A percentile compares a stretch with the other conserved stretches of the same genome.
These are phyloP conservation scores for Cystobasidium onofrii DNA, from an alignment of 768 basidiomycete species.

Conservation along the genomic window DNA sequence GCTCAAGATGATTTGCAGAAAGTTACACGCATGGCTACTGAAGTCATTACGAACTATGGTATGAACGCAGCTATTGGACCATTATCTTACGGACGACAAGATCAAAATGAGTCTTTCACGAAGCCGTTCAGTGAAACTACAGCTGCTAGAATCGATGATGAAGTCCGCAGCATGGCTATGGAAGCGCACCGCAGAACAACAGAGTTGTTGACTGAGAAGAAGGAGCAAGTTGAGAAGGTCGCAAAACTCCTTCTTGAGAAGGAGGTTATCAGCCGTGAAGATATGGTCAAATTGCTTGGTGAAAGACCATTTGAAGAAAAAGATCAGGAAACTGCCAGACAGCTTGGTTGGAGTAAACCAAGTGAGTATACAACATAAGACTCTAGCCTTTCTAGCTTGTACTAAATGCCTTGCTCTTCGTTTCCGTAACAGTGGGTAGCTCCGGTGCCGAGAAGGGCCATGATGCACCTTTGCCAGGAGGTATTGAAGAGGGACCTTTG, in stretches of 20 bases:
- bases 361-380: background rate
- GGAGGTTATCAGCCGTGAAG: constrained; percentile 89
- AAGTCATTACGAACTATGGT: constrained; percentile 56
- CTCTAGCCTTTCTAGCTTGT: background rate
- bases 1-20: constrained; percentile 98
- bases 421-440: background rate
- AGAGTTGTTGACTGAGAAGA: constrained; percentile 68
- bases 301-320: constrained; percentile 69
- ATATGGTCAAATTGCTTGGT: constrained; percentile 74
- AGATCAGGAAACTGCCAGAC: constrained; percentile 53
- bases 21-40: constrained; percentile 95
- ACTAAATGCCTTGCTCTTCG: background rate
- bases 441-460: constrained; percentile 10
- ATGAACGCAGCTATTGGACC: constrained; percentile 94
- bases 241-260: constrained; percentile 82
- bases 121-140: constrained; percentile 99
- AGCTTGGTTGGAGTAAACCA: constrained; percentile 20
- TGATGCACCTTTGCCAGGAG: constrained; percentile 26
- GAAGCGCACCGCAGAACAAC: constrained; percentile 76
- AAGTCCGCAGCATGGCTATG: constrained; percentile 93
- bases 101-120: constrained; percentile 76
- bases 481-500: constrained; percentile 21
- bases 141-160: constrained; percentile 78
- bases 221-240: constrained; percentile 84
- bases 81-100: constrained; percentile 84